phyloP scores from a whole-genome alignment of 2,329 filamentous ascomycete species.

The Xylaria arbuscula region DNA sequence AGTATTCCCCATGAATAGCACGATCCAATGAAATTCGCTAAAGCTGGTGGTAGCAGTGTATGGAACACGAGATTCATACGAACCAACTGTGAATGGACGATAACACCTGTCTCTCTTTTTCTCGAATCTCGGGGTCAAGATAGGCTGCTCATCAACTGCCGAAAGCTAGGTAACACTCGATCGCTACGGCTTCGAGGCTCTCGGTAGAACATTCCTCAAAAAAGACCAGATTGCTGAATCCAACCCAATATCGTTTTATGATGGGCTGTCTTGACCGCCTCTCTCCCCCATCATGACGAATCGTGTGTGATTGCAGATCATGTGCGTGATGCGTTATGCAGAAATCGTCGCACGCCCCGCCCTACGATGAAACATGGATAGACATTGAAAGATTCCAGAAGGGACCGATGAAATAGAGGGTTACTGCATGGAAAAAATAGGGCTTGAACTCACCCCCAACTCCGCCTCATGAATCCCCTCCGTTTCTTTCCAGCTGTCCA shows the following conservation, averaged over 20 bases:
- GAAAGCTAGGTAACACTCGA: slow-evolving; percentile 51
- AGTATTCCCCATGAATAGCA: slow-evolving; percentile 52
- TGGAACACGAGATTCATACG: slow-evolving; percentile 52
- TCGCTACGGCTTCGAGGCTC: slow-evolving; percentile 51
- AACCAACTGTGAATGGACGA: slow-evolving; percentile 53
- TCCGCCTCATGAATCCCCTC: slow-evolving; percentile 24
- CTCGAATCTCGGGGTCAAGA: slow-evolving; percentile 35
- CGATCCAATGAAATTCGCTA: slow-evolving; percentile 55
- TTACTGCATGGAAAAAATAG: slow-evolving; percentile 8
- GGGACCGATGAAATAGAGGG: slow-evolving; percentile 12
- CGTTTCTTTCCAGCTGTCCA: slow-evolving; percentile 19
- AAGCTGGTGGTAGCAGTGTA: slow-evolving; percentile 48
- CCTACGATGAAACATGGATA: slow-evolving; percentile 32
- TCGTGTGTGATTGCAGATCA: slow-evolving; percentile 38
- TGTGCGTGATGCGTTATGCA: slow-evolving; percentile 39
- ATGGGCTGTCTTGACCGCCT: slow-evolving; percentile 34
- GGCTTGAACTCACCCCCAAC: slow-evolving; percentile 12
- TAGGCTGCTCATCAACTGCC: slow-evolving; percentile 56
- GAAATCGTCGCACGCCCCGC: slow-evolving; percentile 31
- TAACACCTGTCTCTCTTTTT: slow-evolving; percentile 42
- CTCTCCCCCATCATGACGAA: slow-evolving; percentile 30
- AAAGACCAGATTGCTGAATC: slow-evolving; percentile 51
- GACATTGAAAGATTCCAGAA: slow-evolving; percentile 23
- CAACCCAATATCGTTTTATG: slow-evolving; percentile 39
- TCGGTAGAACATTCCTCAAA: slow-evolving; percentile 55